Evolutionary conservation across 139 green algal genomes (phyloP).

Genomic region (Desmodesmus armatus): DNA sequence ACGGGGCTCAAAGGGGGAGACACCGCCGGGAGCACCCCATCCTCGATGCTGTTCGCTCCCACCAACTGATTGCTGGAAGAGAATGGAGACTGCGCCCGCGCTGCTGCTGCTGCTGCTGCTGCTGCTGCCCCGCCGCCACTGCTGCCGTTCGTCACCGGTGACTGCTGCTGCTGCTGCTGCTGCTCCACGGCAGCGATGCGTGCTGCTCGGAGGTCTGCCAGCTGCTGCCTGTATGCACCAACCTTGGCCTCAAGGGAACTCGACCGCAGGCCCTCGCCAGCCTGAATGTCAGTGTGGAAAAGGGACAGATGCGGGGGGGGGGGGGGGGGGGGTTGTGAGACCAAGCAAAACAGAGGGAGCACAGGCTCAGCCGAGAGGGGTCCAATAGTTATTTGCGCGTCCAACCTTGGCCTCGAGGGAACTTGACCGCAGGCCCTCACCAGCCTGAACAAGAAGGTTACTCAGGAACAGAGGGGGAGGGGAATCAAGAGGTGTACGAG

Average conservation of each 20-base stretch:
- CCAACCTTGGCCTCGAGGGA: no score
- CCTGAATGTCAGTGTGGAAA: no score
- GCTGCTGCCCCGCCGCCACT: neutral
- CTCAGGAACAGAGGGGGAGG: no score
- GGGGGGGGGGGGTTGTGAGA: no score
- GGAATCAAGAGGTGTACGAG: no score
- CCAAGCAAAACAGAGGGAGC: no score
- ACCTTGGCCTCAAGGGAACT: neutral
- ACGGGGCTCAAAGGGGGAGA: no score
- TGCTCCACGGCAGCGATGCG: neutral
- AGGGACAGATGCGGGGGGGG: no score
- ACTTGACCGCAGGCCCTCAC: no score
- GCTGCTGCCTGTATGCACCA: constrained; percentile 1
- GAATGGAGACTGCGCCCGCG: neutral
- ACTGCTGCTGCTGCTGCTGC: constrained; percentile 1
- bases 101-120: neutral
- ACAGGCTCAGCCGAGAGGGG: no score
- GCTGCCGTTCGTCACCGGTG: neutral
- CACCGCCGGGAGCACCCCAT: neutral
- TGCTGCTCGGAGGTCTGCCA: neutral
- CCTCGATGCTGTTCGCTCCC: neutral
- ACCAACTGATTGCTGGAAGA: neutral
- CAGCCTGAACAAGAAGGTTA: no score
- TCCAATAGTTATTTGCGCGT: no score
- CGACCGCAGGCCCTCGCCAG: neutral